Percentiles rank a stretch among this genome's conserved stretches.
These are phyloP conservation scores for Tolypocladium tundrense DNA, from an alignment of 2,329 filamentous ascomycete genomes.

Conservation along the genomic window DNA sequence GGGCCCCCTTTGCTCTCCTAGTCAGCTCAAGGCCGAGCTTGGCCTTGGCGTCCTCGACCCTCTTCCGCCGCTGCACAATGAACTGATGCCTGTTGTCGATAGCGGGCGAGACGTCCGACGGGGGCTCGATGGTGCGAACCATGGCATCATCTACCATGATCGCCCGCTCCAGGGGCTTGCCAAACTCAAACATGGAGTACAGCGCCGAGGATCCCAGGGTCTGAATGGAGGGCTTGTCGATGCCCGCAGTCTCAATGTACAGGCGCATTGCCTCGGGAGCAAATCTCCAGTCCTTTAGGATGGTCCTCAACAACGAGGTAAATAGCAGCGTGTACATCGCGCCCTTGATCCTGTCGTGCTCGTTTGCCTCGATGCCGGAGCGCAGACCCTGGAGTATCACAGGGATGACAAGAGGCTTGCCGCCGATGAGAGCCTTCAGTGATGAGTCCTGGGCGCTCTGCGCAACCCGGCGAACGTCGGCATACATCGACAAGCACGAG, in stretches of 20 bases:
- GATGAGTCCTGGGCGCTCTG: constrained; percentile 90
- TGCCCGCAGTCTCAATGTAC: constrained; percentile 80
- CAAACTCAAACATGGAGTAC: constrained; percentile 85
- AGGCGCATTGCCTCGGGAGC: constrained; percentile 80
- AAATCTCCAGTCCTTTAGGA: constrained; percentile 88
- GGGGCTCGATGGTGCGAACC: constrained; percentile 61
- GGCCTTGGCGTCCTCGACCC: constrained; percentile 77
- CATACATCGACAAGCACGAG: constrained; percentile 84
- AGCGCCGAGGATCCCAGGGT: constrained; percentile 72
- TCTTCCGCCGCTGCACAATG: constrained; percentile 62
- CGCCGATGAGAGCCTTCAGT: constrained; percentile 80
- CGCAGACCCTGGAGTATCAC: constrained; percentile 72
- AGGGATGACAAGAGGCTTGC: constrained; percentile 80
- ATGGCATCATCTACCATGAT: constrained; percentile 66
- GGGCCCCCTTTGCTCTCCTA: constrained; percentile 63
- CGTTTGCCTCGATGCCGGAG: constrained; percentile 65
- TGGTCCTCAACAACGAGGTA: constrained; percentile 77
- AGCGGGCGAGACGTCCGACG: constrained; percentile 48
- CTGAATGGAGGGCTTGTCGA: constrained; percentile 92
- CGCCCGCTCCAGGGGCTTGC: constrained; percentile 77
- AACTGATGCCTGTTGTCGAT: constrained; percentile 55
- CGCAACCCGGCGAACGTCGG: constrained; percentile 88
- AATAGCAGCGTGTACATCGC: constrained; percentile 85
- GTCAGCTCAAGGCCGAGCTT: constrained; percentile 74
- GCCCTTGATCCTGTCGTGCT: constrained; percentile 90